Conservation (phyloP, 23 red algal species). For the Cyanidiococcus yangmingshanensis region DNA sequence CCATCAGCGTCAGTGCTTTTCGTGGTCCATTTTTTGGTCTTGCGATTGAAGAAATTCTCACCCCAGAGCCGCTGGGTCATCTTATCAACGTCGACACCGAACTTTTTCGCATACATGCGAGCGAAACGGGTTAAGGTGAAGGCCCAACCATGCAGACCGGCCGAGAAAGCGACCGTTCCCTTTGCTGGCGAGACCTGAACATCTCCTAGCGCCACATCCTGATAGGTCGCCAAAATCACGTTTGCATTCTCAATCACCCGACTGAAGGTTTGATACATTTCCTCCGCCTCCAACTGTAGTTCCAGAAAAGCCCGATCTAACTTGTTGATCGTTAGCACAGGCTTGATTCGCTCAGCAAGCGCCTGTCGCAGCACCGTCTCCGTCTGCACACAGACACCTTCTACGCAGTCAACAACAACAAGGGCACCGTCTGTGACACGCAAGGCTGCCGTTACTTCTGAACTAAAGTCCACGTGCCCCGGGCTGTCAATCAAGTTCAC, state of each 20-base stretch:
- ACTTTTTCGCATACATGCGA: conserved; percentile 98
- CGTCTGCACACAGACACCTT: conserved; percentile 98
- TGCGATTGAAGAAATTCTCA: conserved; percentile 82
- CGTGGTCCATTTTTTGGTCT: conserved; percentile 84
- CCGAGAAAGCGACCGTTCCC: conserved; percentile 97
- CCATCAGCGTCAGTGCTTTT: conserved; percentile 32
- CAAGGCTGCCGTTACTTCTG: conserved; percentile 95
- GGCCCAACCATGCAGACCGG: conserved; percentile 98
- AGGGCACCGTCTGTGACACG: conserved; percentile 98
- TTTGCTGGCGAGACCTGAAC: conserved; percentile 76
- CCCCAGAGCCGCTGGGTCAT: conserved; percentile 94
- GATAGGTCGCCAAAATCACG: conserved; percentile 94
- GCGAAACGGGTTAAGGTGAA: conserved; percentile 98
- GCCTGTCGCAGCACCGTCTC: conserved; percentile 98
- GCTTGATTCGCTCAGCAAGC: conserved; percentile 92
- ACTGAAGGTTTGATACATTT: conserved; percentile 99
- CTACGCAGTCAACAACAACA: conserved; percentile 98
- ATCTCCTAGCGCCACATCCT: conserved; percentile 75
- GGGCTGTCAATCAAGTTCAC: conserved; percentile 97
- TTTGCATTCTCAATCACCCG: conserved; percentile 96
- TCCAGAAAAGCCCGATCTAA: conserved; percentile 98
- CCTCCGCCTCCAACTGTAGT: conserved; percentile 91
- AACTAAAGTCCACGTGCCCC: conserved; percentile 99
- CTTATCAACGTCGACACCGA: conserved; percentile 77
- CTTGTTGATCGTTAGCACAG: conserved; percentile 98